Evolutionary conservation across 352 stramenopile species (phyloP).

Genomic region (Pythium plurisporium): DNA sequence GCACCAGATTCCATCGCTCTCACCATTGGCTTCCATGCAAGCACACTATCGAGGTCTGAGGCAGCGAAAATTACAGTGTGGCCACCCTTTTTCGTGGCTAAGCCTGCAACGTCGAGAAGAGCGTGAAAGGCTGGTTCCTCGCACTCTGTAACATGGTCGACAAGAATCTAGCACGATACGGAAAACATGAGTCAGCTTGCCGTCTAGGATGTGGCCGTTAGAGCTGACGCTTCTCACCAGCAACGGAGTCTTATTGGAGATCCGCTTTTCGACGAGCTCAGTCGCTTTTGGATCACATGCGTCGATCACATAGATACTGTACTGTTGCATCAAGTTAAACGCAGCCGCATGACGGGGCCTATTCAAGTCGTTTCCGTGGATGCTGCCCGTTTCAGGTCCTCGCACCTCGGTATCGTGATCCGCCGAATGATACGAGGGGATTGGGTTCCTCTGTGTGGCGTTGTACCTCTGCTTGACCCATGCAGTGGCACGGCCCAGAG

Average conservation of each 20-base stretch:
- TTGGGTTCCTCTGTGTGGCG: neutral
- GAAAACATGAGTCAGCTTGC: no score
- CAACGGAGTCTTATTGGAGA: conserved; percentile 28
- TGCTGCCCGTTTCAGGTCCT: neutral
- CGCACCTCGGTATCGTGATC: neutral
- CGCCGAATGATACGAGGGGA: neutral
- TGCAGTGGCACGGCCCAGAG: conserved; percentile 25
- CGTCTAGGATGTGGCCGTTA: no score
- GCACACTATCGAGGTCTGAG: no score
- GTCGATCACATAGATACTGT: conserved; percentile 32
- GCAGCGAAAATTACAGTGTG: no score
- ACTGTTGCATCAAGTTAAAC: conserved; percentile 11
- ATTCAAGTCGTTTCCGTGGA: neutral
- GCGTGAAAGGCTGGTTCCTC: no score
- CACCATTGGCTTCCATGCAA: no score
- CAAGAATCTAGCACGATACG: no score
- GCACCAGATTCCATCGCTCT: no score
- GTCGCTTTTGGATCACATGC: conserved; percentile 37
- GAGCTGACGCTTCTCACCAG: no score
- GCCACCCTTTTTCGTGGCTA: no score
- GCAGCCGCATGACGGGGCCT: neutral
- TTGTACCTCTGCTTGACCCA: conserved; percentile 34
- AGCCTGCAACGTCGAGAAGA: no score
- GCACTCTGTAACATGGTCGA: no score
- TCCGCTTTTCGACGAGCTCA: conserved; percentile 36